Base-by-base conservation (phyloP, 306 rosid species). In the Quercus glauca region DNA sequence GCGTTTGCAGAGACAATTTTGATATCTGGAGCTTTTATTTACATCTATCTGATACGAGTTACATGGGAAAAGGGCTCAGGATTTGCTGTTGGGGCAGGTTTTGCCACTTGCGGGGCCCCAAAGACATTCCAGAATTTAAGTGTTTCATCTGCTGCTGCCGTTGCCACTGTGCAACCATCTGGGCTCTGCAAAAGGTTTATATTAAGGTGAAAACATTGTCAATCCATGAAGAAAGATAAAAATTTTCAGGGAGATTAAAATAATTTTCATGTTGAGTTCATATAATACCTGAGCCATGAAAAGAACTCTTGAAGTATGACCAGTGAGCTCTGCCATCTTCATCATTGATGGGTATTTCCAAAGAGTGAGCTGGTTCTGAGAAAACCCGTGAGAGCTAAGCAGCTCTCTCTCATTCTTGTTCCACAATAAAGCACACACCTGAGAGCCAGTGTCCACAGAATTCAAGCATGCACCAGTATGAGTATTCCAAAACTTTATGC, bases 311-410 rank as follows among this genome's bases (percentile, higher is more conserved):
- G 97, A 93, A 18, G 93, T 84, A 71, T 93, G 97, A 41, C 97
- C 96, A 4, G 71, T 87, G 79, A 93, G 94, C 85, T 93, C 97
- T 18, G 88, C 90, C 87, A 87, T 84, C 82, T 89, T 91, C 69
- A 86, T 85, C 97, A 93, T 93, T 4, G 98, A 93, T 10, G 98
- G 98, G 71, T 93, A 93, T 60, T 93, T 91, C 97, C 97, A 93
- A 65, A 93, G 96, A 60, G 94, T 87, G 18, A 86, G 89, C 70
- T 86, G 98, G 74, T 93, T 91, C 71, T 93, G 86, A 9, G 92
- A 79, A 73, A 86, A 90, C 51, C 98, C 98, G 31, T 93, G 98
- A 1, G 98, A 89, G 83, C 98, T 93, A 58, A 93, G 98, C 74
- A 93, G 81, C 87, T 91, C 98, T 15, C 93, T 89, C 84, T 88